Base-by-base conservation (phyloP, 176 grass and related monocot genomes). In the Aegilops tauschii region DNA sequence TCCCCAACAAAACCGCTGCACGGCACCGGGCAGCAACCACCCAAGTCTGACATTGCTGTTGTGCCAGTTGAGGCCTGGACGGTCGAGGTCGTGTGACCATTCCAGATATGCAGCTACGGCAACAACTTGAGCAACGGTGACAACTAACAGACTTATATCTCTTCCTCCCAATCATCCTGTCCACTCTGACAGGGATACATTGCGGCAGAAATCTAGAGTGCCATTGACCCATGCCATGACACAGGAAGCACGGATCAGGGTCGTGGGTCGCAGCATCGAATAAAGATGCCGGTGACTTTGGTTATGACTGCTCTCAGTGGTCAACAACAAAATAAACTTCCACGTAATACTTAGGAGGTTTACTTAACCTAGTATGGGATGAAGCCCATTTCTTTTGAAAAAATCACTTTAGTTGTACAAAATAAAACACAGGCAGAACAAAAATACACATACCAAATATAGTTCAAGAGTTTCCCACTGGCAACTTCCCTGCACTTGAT, bases 391-490 rank as follows among this genome's bases (percentile, higher is more conserved):
- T 64, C 69, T 40, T 82, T 56, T 76, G 69, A 29, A 39, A 66
- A 27, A 81, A 64, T 62, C 73, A 70, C 27, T 62, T 50, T 34
- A 12, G 18, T 16, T 8, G 36, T 25, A 25, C 20, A 49, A 49
- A 76, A 40, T 45, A 68, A 11, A 45, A 79, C n/a, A 82, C 6
- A 62, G 42, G 49, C 36, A 17, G 12, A 58, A 88, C 31, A 23
- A 72, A 65, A 82, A 84, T 13, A 12, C 11, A 87, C 88, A 82
- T 91, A 98, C 96, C 80, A 96, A 90, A 88, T 94, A 90, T 65
- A 89, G 74, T 87, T 96, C 93, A 86, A 98, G 93, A 83, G 86
- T 87, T 87, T 98, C 93, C 96, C 96, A 96, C 13, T 93, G 84
- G 83, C 90, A 84, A 82, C 80, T 96, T 88, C 93, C 92, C 17